Evolutionary conservation across 768 basidiomycete species (phyloP).

Genomic region (Gloeophyllum trabeum): DNA sequence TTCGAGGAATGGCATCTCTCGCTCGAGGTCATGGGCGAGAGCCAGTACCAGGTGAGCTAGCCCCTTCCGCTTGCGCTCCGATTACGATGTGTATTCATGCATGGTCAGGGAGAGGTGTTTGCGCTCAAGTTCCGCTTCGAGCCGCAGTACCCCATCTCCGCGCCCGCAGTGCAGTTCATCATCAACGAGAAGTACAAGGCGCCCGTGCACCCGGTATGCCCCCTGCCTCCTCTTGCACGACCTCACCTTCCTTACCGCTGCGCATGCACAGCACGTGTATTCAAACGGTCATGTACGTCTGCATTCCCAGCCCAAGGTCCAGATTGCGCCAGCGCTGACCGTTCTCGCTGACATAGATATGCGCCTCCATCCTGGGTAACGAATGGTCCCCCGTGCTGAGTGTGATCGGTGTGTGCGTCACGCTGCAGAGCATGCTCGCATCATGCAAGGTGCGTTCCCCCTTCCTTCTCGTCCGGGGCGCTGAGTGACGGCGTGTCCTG

Average conservation of each 20-base stretch:
- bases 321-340: neutral
- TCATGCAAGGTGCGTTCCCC: slow-evolving; percentile 66
- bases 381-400: slow-evolving; percentile 90
- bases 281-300: slow-evolving; percentile 72
- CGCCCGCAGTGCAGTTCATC: slow-evolving; percentile 82
- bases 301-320: slow-evolving; percentile 4
- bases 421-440: slow-evolving; percentile 86
- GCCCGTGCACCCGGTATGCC: slow-evolving; percentile 71
- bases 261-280: slow-evolving; percentile 58
- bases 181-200: slow-evolving; percentile 50
- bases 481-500: neutral
- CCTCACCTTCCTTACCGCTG: slow-evolving; percentile 3
- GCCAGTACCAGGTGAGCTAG: slow-evolving; percentile 53
- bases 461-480: neutral
- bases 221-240: neutral
- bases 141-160: slow-evolving; percentile 71
- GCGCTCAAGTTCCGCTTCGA: slow-evolving; percentile 79
- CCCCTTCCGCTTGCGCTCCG: neutral
- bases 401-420: slow-evolving; percentile 72
- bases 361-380: slow-evolving; percentile 79
- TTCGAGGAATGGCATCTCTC: slow-evolving; percentile 69
- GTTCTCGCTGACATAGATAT: slow-evolving; percentile 49
- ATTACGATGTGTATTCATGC: neutral
- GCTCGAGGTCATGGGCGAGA: slow-evolving; percentile 79
- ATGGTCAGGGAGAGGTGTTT: slow-evolving; percentile 57